Evolutionary conservation across 768 basidiomycete genomes (phyloP), one percentile per base, ranked within the genome.

Genomic region (Tulasnella sp.): DNA sequence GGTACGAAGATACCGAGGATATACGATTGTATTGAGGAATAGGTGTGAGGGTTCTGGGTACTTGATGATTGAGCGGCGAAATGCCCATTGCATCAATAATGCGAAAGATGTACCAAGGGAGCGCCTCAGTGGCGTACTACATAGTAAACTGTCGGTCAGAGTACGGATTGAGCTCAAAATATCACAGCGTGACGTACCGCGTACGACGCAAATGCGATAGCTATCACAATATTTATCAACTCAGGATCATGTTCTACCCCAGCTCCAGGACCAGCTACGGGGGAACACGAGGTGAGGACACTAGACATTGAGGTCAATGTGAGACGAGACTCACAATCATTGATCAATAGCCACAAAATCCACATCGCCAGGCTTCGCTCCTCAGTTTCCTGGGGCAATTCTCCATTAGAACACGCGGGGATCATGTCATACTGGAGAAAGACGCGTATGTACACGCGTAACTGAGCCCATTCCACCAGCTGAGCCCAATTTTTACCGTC

Each of bases 401-500:
- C 78, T 37, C 71, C 59, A 53, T 66, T 50, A 9, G 22, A 3
- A 20, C 24, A 80, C 65, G 5, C 70, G 69, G n/a, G 59, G 59
- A 9, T 28, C 29, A 51, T 39, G 25, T 51, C 49, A 39, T 42
- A 51, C 28, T 67, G 68, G 31, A 78, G 61, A 50, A 70, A 76
- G 1, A 48, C 16, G 41, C 73, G 69, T 7, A 76, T 66, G 37
- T 73, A 77, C 4, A 54, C 55, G 32, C 69, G 67, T 3, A 78
- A 66, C 3, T 72, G 70, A 0, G 75, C 79, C 20, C 63, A 66
- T 50, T 72, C 67, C 33, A 55, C 56, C 42, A 83, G 73, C 63
- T 78, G 78, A 3, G 58, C 64, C 31, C 69, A 67, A 60, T 84
- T 84, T 60, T 71, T 72, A 29, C 79, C 79, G 62, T 83, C 81